phyloP scores from a whole-genome alignment of 495 filamentous ascomycete species.

The Lophium mytilinum region DNA sequence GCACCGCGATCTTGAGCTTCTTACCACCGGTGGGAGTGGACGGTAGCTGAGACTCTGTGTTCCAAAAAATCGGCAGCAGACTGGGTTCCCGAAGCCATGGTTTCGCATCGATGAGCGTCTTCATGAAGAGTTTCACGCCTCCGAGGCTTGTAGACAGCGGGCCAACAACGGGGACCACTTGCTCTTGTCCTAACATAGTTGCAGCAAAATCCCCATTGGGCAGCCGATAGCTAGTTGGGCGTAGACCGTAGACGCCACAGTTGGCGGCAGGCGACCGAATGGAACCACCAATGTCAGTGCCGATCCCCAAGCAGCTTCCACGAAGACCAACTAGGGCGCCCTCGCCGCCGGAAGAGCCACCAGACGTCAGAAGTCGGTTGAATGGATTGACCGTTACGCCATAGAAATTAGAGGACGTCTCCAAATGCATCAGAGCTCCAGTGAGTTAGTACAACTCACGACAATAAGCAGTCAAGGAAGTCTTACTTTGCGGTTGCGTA shows the following conservation, averaged over 20 bases:
- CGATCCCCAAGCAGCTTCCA: conserved; percentile 26
- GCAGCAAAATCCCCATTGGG: conserved; percentile 44
- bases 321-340: conserved; percentile 25
- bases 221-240: conserved; percentile 51
- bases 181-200: conserved; percentile 49
- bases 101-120: conserved; percentile 47
- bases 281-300: conserved; percentile 29
- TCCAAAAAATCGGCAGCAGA: conserved; percentile 55
- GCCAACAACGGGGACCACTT: conserved; percentile 53
- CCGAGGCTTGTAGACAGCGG: conserved; percentile 55
- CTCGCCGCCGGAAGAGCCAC: conserved; percentile 27
- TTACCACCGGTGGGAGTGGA: background rate
- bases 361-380: conserved; percentile 22
- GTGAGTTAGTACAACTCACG: no score
- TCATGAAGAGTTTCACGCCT: conserved; percentile 59
- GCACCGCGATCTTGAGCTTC: conserved; percentile 54
- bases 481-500: conserved; percentile 43
- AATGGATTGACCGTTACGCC: conserved; percentile 35
- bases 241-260: conserved; percentile 57
- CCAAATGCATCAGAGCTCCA: conserved; percentile 49
- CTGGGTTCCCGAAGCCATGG: conserved; percentile 56
- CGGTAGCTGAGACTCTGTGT: conserved; percentile 10
- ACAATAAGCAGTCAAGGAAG: no score
- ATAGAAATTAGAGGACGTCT: conserved; percentile 49
- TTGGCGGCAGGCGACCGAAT: conserved; percentile 50